phyloP scores from a whole-genome alignment of 257 asterid genomes.

The Linderniella brevidens region DNA sequence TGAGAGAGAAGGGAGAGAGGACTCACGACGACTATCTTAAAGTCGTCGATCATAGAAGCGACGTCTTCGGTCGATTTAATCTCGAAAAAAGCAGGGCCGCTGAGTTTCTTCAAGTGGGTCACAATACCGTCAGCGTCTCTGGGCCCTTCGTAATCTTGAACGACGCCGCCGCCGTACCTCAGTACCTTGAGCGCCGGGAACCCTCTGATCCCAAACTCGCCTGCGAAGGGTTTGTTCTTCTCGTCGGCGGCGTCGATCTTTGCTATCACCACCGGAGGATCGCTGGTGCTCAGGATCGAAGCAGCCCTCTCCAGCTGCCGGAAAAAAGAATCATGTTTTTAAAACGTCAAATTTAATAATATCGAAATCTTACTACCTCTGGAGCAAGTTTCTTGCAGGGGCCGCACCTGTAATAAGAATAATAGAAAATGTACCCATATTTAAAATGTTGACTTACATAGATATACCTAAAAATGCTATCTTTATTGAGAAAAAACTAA shows the following conservation, averaged over 20 bases:
- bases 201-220: slow-evolving; percentile 42
- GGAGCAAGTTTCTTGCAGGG: slow-evolving; percentile 74
- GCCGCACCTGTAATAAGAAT: slow-evolving; percentile 51
- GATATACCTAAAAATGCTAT: too few species aligned
- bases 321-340: slow-evolving; percentile 7
- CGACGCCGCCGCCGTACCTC: slow-evolving; percentile 61
- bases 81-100: slow-evolving; percentile 74
- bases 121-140: slow-evolving; percentile 84
- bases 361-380: slow-evolving; percentile 25
- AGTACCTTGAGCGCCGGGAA: slow-evolving; percentile 71
- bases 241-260: slow-evolving; percentile 64
- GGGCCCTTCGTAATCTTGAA: slow-evolving; percentile 88
- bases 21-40: slow-evolving; percentile 24
- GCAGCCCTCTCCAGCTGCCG: slow-evolving; percentile 91
- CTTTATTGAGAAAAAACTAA: too few species aligned
- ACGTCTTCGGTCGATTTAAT: slow-evolving; percentile 55
- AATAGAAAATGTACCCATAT: too few species aligned
- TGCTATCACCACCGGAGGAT: slow-evolving; percentile 58
- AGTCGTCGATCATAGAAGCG: slow-evolving; percentile 24
- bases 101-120: slow-evolving; percentile 47
- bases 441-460: too few species aligned
- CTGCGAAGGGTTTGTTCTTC: slow-evolving; percentile 38
- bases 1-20: neutral
- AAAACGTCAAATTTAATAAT: neutral
- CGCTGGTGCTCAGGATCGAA: slow-evolving; percentile 45